Percentiles rank a stretch among this genome's conserved stretches.
Conservation (phyloP, 768 basidiomycete genomes). For the Xerocomus spinulosus region DNA sequence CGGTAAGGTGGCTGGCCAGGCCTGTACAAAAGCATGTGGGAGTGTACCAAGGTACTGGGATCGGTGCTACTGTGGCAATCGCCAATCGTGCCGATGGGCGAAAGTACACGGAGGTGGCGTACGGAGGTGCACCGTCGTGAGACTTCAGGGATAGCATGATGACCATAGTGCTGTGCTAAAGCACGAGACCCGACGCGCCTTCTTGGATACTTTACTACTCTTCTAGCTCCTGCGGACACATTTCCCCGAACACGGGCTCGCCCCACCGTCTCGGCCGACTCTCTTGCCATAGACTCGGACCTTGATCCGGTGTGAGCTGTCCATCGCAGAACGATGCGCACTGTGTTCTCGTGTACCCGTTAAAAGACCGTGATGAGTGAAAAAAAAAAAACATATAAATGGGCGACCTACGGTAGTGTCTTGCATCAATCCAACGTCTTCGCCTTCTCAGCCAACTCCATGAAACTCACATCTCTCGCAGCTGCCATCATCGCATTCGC, state of each 20-base stretch:
- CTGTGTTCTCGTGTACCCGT: background rate
- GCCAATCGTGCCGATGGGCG: too few relatives aligned
- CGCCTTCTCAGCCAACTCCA: background rate
- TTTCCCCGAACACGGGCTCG: background rate
- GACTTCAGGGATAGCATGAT: too few relatives aligned
- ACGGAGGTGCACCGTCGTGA: too few relatives aligned
- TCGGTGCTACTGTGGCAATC: too few relatives aligned
- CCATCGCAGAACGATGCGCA: background rate
- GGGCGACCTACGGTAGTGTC: background rate
- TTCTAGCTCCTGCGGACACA: background rate
- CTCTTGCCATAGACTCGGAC: background rate
- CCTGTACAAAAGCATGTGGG: too few relatives aligned
- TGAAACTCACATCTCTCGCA: slow-evolving; percentile 24
- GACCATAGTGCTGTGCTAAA: background rate
- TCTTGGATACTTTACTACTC: background rate
- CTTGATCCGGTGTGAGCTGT: slow-evolving; percentile 1
- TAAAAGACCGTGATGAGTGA: background rate
- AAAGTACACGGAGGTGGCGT: too few relatives aligned
- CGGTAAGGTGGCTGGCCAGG: too few relatives aligned
- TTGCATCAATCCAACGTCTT: background rate
- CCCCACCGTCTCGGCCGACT: slow-evolving; percentile 8
- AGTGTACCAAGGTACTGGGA: too few relatives aligned
- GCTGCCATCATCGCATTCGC: slow-evolving; percentile 9
- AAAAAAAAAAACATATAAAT: slow-evolving; percentile 15
- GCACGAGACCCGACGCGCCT: background rate